phyloP scores from a whole-genome alignment of 1,139 yeast species.

The Blastobotrys proliferans region DNA sequence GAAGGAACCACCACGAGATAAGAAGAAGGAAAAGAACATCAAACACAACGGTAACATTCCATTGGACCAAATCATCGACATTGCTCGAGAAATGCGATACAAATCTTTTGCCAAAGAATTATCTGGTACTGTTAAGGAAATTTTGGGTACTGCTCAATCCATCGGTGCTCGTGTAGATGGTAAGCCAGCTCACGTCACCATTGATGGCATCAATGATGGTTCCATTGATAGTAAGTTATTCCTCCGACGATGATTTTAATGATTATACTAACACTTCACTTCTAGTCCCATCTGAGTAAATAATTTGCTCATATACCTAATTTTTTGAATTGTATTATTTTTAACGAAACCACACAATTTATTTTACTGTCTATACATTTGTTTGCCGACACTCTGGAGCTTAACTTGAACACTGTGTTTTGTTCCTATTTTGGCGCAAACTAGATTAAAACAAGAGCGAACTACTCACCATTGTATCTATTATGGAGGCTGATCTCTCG shows the following conservation, averaged over 20 bases:
- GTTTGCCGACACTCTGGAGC: conserved; percentile 98
- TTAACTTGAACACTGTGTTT: conserved; percentile 34
- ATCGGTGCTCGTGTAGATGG: conserved; percentile 98
- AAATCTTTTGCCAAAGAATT: conserved; percentile 98
- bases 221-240: conserved; percentile 86
- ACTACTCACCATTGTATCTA: conserved; percentile 67
- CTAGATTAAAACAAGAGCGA: conserved; percentile 61
- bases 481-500: conserved; percentile 7
- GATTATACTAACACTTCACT: too few species aligned
- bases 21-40: conserved; percentile 99
- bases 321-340: conserved; percentile 13
- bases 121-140: conserved; percentile 96
- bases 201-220: conserved; percentile 97
- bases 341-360: conserved; percentile 6
- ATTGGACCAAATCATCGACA: conserved; percentile 92
- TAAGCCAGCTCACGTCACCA: conserved; percentile 99
- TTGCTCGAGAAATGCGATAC: conserved; percentile 96
- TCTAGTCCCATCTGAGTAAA: conserved; percentile 23
- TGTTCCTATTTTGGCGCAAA: conserved; percentile 97
- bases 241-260: too few species aligned
- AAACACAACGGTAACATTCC: conserved; percentile 99
- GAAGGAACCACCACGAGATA: conserved; percentile 99
- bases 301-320: not conserved
- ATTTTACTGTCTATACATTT: conserved; percentile 6
- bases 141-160: conserved; percentile 99